phyloP scores from a whole-genome alignment of 2,329 filamentous ascomycete species.

The Coniochaeta pulveracea region DNA sequence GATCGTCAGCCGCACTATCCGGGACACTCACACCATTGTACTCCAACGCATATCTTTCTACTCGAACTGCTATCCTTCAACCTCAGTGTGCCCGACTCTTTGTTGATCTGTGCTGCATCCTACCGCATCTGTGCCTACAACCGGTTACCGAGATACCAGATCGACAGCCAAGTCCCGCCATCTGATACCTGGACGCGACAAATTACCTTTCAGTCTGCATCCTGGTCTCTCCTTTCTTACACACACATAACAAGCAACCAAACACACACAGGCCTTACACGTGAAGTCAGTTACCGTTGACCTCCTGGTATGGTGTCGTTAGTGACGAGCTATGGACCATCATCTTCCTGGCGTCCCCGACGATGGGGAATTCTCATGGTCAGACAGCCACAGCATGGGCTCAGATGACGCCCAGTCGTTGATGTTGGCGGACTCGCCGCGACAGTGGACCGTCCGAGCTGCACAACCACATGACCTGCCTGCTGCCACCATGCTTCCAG shows the following conservation, averaged over 20 bases:
- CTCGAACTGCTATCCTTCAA: background rate
- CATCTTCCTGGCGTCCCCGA: constrained; percentile 28
- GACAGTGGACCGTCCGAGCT: too few relatives aligned
- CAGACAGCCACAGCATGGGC: constrained; percentile 30
- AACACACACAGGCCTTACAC: background rate
- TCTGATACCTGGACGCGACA: background rate
- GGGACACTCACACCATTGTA: background rate
- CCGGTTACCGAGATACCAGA: background rate
- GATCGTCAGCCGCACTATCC: background rate
- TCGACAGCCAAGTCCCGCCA: background rate
- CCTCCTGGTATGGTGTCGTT: constrained; percentile 27
- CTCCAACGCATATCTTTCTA: background rate
- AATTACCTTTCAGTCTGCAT: background rate
- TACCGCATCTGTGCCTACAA: background rate
- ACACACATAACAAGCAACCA: background rate
- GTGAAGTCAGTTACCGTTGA: constrained; percentile 1
- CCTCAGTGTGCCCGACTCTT: too few relatives aligned
- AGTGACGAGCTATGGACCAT: constrained; percentile 35
- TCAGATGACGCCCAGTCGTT: constrained; percentile 28
- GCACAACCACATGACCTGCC: constrained; percentile 14
- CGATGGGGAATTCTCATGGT: constrained; percentile 32
- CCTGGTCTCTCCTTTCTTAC: background rate
- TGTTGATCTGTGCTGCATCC: too few relatives aligned
- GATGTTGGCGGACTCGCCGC: constrained; percentile 20
- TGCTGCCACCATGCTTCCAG: constrained; percentile 19